These are phyloP conservation scores for Sesbania bispinosa DNA, from an alignment of 306 rosid species.

Conservation along the genomic window DNA sequence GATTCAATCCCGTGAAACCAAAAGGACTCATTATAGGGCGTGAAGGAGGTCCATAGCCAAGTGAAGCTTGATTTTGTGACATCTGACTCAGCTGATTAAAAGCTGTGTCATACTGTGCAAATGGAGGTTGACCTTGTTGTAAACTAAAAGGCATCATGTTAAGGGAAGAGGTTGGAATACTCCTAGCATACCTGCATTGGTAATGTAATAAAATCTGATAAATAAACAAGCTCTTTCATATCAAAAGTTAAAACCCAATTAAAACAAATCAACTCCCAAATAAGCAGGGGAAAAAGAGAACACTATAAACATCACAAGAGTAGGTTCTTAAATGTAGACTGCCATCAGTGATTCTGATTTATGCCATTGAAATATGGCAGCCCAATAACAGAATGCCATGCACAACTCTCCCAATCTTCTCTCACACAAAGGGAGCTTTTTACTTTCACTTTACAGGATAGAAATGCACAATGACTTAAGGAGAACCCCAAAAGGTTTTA, in stretches of 20 bases:
- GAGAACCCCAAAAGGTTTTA: background rate
- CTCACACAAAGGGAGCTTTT: background rate
- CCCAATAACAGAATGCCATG: conserved; percentile 1
- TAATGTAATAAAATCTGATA: conserved; percentile 1
- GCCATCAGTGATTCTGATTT: background rate
- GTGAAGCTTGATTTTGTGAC: conserved; percentile 52
- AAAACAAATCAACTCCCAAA: background rate
- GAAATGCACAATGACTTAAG: background rate
- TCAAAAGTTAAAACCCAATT: background rate
- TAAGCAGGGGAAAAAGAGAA: background rate
- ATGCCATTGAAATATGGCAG: background rate
- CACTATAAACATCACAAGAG: conserved; percentile 2
- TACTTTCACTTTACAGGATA: background rate
- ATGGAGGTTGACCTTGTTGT: conserved; percentile 68
- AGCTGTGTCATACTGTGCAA: conserved; percentile 64
- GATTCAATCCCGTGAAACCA: conserved; percentile 56
- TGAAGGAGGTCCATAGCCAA: conserved; percentile 55
- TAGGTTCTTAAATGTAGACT: background rate
- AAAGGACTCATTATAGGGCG: conserved; percentile 55
- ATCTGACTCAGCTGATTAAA: conserved; percentile 66
- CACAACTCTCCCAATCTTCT: background rate
- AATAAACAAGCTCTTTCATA: background rate
- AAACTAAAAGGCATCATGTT: conserved; percentile 63
- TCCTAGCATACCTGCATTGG: conserved; percentile 70
- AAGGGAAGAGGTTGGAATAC: conserved; percentile 50